Evolutionary conservation across 2,329 filamentous ascomycete species (phyloP), one percentile per base, ranked within the genome.

Genomic region (Fusarium pseudograminearum): DNA sequence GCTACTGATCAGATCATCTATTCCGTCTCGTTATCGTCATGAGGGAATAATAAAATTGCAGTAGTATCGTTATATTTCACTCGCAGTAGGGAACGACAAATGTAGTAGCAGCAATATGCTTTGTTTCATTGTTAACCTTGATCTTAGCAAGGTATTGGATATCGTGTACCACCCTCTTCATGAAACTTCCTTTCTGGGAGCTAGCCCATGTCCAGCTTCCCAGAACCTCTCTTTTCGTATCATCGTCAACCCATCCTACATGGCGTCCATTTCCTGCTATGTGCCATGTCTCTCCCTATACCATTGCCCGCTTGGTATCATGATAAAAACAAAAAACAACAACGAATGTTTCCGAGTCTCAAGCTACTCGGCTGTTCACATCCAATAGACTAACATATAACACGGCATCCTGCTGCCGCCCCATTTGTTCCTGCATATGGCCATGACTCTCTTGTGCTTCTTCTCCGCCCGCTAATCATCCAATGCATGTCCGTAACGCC

Each of bases 161-260:
- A 52, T 69, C 54, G 53, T 62, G 65, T 64, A 45, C 48, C 53
- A 62, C 41, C 42, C 42, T 55, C 42, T 55, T 59, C 57, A 41
- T 62, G 30, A 38, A 52, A 36, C 58, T 38, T 63, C 58, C 60
- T 55, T 45, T 56, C 57, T 55, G 54, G 74, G 72, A 76, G 65
- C 75, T 77, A 72, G 72, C 74, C 75, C 71, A 69, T 75, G 58
- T 33, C 59, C 73, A 71, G 67, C 67, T 76, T 76, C 71, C 75
- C 68, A 73, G 75, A 77, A 73, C 75, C 67, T 69, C 60, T 60
- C 63, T 54, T 65, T 66, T 73, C 65, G 57, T 65, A 47, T 57
- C 59, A 50, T 63, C 56, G 28, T 63, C 55, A 55, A 57, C 52
- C 56, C 41, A 58, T 67, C 56, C 45, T 56, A 44, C 48, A 57